phyloP scores from a whole-genome alignment of 768 basidiomycete species.

The Gymnopilus dilepis region DNA sequence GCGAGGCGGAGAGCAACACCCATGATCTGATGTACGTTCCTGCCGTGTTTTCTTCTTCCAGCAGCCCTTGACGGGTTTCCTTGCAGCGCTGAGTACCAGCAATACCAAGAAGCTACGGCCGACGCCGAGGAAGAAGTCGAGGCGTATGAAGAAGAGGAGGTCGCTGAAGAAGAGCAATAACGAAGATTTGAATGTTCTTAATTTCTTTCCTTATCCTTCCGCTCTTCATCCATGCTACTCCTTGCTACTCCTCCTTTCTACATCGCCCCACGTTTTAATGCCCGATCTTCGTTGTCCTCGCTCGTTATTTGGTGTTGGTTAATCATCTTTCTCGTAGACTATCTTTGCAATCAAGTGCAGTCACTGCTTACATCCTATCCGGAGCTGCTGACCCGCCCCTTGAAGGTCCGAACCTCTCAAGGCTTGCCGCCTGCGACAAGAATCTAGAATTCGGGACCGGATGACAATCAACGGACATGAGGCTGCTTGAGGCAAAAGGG shows the following conservation, averaged over 20 bases:
- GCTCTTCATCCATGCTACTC: background rate
- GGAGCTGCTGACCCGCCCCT: background rate
- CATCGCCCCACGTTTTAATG: background rate
- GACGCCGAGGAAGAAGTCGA: conserved; percentile 28
- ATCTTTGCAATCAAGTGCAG: background rate
- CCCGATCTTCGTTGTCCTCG: too few species aligned
- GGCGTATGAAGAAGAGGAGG: conserved; percentile 29
- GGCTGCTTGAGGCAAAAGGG: too few species aligned
- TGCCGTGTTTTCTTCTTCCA: background rate
- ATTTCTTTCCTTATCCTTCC: background rate
- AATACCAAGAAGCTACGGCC: conserved; percentile 47
- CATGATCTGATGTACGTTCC: conserved; percentile 76
- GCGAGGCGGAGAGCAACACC: conserved; percentile 86
- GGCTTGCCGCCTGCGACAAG: background rate
- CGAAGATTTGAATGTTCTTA: background rate
- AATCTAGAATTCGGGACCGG: too few species aligned
- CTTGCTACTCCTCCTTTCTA: background rate
- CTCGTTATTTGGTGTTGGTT: background rate
- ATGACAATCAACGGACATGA: too few species aligned
- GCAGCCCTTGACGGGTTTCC: conserved; percentile 1
- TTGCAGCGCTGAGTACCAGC: conserved; percentile 85
- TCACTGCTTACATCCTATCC: background rate
- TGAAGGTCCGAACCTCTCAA: background rate
- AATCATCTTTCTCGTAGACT: background rate
- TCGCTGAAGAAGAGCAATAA: conserved; percentile 19